phyloP scores from a whole-genome alignment of 1,284 basidiomycete genomes.

The Ustilago shanxiensis region DNA sequence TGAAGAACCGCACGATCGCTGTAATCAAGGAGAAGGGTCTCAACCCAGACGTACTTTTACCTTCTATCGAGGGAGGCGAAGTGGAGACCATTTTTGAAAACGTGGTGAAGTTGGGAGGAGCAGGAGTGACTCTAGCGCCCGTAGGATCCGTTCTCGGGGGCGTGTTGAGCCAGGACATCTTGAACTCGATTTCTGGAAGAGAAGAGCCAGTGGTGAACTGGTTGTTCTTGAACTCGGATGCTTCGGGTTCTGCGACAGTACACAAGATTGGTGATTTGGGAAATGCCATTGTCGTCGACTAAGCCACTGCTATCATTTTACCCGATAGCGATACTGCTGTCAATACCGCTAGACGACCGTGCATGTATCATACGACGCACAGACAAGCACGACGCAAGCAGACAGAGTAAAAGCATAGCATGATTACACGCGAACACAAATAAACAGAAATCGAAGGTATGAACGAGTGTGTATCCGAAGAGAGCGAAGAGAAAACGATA shows the following conservation, averaged over 20 bases:
- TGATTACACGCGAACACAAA: not conserved
- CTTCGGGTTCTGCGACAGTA: conserved; percentile 19
- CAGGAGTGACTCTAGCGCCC: conserved; percentile 82
- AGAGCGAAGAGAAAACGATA: not conserved
- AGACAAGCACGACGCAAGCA: not conserved
- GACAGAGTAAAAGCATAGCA: conserved; percentile 1
- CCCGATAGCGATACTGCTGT: not conserved
- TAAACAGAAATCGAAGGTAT: not conserved
- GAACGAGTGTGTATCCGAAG: conserved; percentile 6
- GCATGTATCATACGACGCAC: not conserved
- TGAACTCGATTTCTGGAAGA: conserved; percentile 88
- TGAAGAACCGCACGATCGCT: conserved; percentile 16
- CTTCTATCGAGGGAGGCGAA: conserved; percentile 5
- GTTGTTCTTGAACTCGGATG: conserved; percentile 83
- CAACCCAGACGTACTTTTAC: conserved; percentile 13
- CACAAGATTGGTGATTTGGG: conserved; percentile 19
- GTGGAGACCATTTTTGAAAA: conserved; percentile 25
- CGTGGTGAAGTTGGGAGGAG: conserved; percentile 73
- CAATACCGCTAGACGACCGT: not conserved
- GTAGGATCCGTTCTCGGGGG: conserved; percentile 88
- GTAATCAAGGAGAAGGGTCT: conserved; percentile 38
- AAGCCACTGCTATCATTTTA: not conserved
- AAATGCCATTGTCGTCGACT: conserved; percentile 15
- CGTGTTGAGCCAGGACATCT: conserved; percentile 90
- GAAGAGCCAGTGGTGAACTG: conserved; percentile 94